These are phyloP conservation scores for Phlyctochytrium arcticum DNA, from an alignment of 192 early-diverging fungal genomes.

Conservation along the genomic window DNA sequence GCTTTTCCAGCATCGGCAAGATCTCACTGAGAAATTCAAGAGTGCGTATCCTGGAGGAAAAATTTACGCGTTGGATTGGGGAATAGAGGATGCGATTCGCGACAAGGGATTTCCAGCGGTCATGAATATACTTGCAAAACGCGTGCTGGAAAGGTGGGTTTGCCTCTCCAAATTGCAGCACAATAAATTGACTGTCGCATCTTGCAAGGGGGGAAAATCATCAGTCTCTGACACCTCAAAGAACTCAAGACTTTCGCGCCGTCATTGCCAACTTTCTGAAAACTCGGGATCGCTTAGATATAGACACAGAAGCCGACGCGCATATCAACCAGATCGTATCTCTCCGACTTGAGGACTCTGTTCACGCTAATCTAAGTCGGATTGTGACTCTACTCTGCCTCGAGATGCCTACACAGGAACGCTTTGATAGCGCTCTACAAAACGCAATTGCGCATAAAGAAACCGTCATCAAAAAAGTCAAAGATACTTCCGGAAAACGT, in stretches of 20 bases:
- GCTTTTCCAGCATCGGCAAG: conserved; percentile 44
- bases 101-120: conserved; percentile 35
- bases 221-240: conserved; percentile 69
- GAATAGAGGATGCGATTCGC: conserved; percentile 45
- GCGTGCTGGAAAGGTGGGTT: conserved; percentile 49
- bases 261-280: conserved; percentile 57
- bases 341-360: conserved; percentile 48
- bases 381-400: conserved; percentile 19
- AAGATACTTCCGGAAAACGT: conserved; percentile 6
- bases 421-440: conserved; percentile 52
- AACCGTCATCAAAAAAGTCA: conserved; percentile 21
- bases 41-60: conserved; percentile 52
- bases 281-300: conserved; percentile 51
- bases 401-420: conserved; percentile 33
- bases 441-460: conserved; percentile 28
- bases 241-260: conserved; percentile 50
- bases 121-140: conserved; percentile 44
- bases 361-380: conserved; percentile 42
- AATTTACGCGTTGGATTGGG: conserved; percentile 77
- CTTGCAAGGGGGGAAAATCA: conserved; percentile 74
- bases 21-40: conserved; percentile 47
- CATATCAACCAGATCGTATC: conserved; percentile 57
- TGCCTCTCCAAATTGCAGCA: not conserved
- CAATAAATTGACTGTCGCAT: not conserved
- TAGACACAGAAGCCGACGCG: conserved; percentile 42